These are phyloP conservation scores for Starmerella khaoyaiensis DNA, from an alignment of 805 yeast species.

Conservation along the genomic window DNA sequence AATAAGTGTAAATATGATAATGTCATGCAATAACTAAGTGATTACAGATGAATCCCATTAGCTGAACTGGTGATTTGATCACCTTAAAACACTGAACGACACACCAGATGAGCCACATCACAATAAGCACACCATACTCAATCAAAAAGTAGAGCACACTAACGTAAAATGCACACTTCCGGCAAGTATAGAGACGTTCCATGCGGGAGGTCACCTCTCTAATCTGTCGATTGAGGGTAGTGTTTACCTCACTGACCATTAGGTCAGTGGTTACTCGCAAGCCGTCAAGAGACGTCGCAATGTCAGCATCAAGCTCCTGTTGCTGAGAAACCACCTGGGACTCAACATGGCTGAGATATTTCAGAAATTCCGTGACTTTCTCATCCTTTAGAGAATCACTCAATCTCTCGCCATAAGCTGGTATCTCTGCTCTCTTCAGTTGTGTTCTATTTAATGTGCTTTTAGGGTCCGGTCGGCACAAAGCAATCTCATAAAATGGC, in stretches of 20 bases:
- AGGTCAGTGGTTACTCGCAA: constrained; percentile 22
- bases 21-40: constrained; percentile 3
- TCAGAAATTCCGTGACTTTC: constrained; percentile 16
- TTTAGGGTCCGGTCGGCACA: constrained; percentile 11
- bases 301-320: constrained; percentile 15
- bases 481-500: constrained; percentile 15
- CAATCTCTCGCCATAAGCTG: not conserved
- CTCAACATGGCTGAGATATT: constrained; percentile 18
- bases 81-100: constrained; percentile 10
- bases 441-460: not conserved
- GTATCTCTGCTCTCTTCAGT: not conserved
- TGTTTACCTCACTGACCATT: constrained; percentile 23
- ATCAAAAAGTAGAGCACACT: constrained; percentile 14
- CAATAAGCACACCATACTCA: constrained; percentile 18
- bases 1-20: not conserved
- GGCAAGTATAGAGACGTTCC: constrained; percentile 16
- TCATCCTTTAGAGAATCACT: constrained; percentile 14
- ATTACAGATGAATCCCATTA: constrained; percentile 7
- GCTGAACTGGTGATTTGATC: not conserved
- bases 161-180: constrained; percentile 9
- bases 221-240: constrained; percentile 21
- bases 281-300: constrained; percentile 18
- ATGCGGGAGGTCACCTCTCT: constrained; percentile 20
- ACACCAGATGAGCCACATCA: constrained; percentile 21
- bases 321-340: constrained; percentile 12